These are phyloP conservation scores for apple (Malus domestica) DNA, from an alignment of 306 rosid genomes.

Conservation along the genomic window DNA sequence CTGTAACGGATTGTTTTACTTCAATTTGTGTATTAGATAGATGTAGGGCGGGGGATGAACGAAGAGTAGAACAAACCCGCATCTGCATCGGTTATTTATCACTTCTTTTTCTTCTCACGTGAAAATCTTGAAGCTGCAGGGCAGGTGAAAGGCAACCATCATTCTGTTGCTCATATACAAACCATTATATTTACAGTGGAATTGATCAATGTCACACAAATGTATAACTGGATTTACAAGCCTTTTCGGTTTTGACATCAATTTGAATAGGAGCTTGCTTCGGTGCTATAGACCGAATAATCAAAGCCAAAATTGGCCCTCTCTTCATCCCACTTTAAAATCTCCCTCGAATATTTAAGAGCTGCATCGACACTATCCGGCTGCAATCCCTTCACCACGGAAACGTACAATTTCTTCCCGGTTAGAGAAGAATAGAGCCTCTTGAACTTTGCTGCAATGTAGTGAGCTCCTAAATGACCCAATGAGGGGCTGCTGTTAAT, in stretches of 20 bases:
- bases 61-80: background rate
- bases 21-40: background rate
- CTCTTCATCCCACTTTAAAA: conserved; percentile 87
- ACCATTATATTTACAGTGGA: conserved; percentile 21
- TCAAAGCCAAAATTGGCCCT: conserved; percentile 73
- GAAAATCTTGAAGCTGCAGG: background rate
- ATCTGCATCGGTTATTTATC: background rate
- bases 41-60: background rate
- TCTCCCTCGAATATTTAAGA: conserved; percentile 83
- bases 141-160: background rate
- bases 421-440: conserved; percentile 73
- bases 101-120: background rate
- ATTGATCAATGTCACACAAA: background rate
- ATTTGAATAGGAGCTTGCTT: conserved; percentile 64
- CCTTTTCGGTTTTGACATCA: conserved; percentile 28
- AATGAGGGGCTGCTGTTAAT: conserved; percentile 61
- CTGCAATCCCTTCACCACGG: conserved; percentile 68
- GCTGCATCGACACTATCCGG: conserved; percentile 69
- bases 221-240: conserved; percentile 14
- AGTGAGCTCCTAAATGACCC: conserved; percentile 63
- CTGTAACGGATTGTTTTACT: background rate
- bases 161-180: conserved; percentile 27
- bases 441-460: conserved; percentile 82
- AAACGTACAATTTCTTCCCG: conserved; percentile 69
- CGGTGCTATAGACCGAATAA: conserved; percentile 69